A percentile compares a stretch with the other conserved stretches of the same genome.
Evolutionary conservation across 2,329 filamentous ascomycete species (phyloP).

Genomic region (Microcyclosporella mali): DNA sequence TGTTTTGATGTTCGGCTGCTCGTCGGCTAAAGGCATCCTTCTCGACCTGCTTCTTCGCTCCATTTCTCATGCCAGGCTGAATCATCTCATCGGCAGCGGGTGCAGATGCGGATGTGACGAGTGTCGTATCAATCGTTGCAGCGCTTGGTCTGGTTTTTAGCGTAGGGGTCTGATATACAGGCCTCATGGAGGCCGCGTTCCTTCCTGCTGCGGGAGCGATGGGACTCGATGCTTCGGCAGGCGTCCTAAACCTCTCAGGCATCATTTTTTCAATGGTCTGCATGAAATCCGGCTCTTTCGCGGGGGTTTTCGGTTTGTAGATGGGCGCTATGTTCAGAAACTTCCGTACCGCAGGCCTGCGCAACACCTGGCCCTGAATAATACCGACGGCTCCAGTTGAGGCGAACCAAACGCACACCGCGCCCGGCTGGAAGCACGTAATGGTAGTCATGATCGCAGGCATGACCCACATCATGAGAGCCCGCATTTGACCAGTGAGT

Average conservation of each 20-base stretch:
- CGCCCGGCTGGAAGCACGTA: conserved; percentile 51
- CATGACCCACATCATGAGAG: conserved; percentile 42
- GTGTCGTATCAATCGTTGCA: conserved; percentile 14
- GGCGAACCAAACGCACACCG: conserved; percentile 59
- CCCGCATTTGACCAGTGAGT: conserved; percentile 32
- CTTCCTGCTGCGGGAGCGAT: background rate
- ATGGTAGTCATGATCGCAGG: conserved; percentile 50
- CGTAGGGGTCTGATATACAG: conserved; percentile 16
- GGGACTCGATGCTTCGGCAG: conserved; percentile 1
- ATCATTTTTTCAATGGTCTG: conserved; percentile 4
- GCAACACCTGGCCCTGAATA: conserved; percentile 35
- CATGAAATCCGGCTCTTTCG: conserved; percentile 12
- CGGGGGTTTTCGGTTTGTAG: conserved; percentile 22
- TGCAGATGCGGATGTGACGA: conserved; percentile 7
- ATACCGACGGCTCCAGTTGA: conserved; percentile 37
- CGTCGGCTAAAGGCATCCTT: too few relatives aligned
- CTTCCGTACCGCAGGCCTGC: conserved; percentile 32
- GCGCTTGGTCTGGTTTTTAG: conserved; percentile 2
- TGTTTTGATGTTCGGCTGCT: too few relatives aligned
- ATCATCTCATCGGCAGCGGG: conserved; percentile 14
- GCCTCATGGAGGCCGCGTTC: conserved; percentile 17
- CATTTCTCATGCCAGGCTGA: conserved; percentile 6
- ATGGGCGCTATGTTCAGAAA: conserved; percentile 36
- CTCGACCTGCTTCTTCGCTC: too few relatives aligned
- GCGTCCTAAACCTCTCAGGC: background rate